Evolutionary conservation across 2,329 filamentous ascomycete species (phyloP).

Genomic region (Pseudogymnoascus sp.): DNA sequence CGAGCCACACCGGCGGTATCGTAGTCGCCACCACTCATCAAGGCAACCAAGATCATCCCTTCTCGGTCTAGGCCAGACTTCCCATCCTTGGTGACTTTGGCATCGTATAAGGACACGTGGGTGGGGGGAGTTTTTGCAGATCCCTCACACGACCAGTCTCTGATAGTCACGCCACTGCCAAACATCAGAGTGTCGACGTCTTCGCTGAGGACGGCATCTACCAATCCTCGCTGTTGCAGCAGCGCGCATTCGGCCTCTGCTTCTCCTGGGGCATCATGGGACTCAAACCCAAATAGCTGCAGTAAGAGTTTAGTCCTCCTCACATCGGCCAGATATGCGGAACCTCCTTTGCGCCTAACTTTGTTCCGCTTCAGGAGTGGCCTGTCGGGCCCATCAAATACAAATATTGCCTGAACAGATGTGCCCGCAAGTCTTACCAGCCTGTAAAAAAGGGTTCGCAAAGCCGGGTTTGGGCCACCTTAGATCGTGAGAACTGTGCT

Average conservation of each 20-base stretch:
- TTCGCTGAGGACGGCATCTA: conserved; percentile 90
- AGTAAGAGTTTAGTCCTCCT: conserved; percentile 65
- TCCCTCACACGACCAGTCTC: conserved; percentile 74
- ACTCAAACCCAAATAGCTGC: conserved; percentile 72
- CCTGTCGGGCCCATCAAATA: conserved; percentile 81
- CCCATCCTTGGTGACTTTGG: conserved; percentile 43
- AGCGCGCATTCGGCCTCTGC: conserved; percentile 93
- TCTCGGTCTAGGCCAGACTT: conserved; percentile 60
- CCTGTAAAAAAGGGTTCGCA: conserved; percentile 88
- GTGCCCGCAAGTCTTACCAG: conserved; percentile 66
- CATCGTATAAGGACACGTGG: conserved; percentile 76
- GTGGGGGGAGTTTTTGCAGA: conserved; percentile 61
- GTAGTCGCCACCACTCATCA: conserved; percentile 96
- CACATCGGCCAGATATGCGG: conserved; percentile 56
- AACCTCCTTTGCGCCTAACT: conserved; percentile 53
- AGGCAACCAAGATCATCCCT: conserved; percentile 85
- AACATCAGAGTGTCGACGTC: conserved; percentile 99
- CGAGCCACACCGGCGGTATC: conserved; percentile 77
- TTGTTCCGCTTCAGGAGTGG: conserved; percentile 85
- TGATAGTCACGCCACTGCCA: conserved; percentile 67
- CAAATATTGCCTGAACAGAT: conserved; percentile 79
- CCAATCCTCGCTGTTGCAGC: conserved; percentile 69
- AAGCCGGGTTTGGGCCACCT: conserved; percentile 80
- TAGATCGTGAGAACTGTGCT: conserved; percentile 12
- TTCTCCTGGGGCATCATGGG: conserved; percentile 84